phyloP scores from a whole-genome alignment of 2,329 filamentous ascomycete genomes.

The Rasamsonia emersonii region DNA sequence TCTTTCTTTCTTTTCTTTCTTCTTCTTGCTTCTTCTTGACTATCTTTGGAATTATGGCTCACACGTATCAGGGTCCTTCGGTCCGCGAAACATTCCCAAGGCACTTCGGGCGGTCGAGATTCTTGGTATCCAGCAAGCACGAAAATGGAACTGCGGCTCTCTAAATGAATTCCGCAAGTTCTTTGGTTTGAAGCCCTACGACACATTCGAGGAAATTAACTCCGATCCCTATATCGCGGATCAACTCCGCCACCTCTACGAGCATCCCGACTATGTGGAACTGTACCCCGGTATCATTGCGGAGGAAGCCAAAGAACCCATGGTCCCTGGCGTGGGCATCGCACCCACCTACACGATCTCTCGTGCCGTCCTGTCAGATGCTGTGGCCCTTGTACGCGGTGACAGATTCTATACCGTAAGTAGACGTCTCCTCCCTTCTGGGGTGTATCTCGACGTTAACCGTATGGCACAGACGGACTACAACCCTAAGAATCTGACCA shows the following conservation, averaged over 20 bases:
- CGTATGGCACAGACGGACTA: constrained; percentile 48
- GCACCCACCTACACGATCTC: constrained; percentile 31
- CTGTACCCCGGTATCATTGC: constrained; percentile 58
- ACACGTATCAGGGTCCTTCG: constrained; percentile 50
- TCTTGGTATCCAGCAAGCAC: constrained; percentile 66
- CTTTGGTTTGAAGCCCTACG: constrained; percentile 50
- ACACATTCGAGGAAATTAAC: constrained; percentile 52
- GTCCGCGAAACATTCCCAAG: constrained; percentile 61
- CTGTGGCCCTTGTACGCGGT: constrained; percentile 42
- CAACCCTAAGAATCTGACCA: constrained; percentile 64
- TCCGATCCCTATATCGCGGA: constrained; percentile 47
- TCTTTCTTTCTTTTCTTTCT: background rate
- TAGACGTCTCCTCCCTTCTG: background rate
- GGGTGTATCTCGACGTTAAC: background rate
- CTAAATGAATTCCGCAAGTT: constrained; percentile 53
- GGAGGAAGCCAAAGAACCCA: constrained; percentile 30
- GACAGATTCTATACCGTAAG: constrained; percentile 64
- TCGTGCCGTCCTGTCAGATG: constrained; percentile 35
- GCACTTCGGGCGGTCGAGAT: constrained; percentile 69
- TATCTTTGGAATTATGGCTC: constrained; percentile 1
- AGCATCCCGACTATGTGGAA: constrained; percentile 58
- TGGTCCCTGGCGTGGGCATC: constrained; percentile 29
- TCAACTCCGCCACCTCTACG: constrained; percentile 51
- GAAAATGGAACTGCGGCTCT: constrained; percentile 51
- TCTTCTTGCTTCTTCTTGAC: constrained; percentile 6